phyloP scores from a whole-genome alignment of 2,329 filamentous ascomycete genomes.

The Arachnopeziza araneosa region DNA sequence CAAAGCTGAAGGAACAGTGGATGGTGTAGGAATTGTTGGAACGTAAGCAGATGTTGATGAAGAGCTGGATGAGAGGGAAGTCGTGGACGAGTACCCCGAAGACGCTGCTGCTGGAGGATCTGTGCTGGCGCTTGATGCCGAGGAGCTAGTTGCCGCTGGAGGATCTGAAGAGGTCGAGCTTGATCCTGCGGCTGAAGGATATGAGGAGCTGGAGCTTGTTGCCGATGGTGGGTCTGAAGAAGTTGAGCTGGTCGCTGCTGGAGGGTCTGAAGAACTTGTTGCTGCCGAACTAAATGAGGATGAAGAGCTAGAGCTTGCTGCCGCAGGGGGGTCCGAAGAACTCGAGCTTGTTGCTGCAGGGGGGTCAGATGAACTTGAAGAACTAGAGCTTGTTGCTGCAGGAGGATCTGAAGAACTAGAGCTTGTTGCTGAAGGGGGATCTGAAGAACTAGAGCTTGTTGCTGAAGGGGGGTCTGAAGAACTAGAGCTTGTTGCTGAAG shows the following conservation, averaged over 20 bases:
- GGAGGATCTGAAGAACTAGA: too few species aligned
- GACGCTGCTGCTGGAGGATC: neutral
- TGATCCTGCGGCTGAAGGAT: neutral
- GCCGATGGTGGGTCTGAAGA: neutral
- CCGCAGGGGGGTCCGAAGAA: neutral
- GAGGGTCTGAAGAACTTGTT: neutral
- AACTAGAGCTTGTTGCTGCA: too few species aligned
- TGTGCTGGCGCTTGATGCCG: neutral
- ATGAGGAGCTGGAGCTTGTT: too few species aligned
- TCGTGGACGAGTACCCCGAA: neutral
- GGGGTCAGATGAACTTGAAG: too few species aligned
- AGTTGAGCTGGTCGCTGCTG: neutral
- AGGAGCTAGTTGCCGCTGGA: neutral
- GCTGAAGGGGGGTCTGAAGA: too few species aligned
- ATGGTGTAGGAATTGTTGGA: neutral
- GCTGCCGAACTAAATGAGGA: neutral
- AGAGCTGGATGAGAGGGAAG: neutral
- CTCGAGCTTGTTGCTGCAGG: neutral
- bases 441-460: too few species aligned
- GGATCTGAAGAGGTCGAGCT: neutral
- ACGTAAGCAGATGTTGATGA: neutral
- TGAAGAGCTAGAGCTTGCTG: neutral
- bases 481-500: too few species aligned
- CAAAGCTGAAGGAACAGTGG: neutral
- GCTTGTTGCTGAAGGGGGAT: too few species aligned